Evolutionary conservation across 768 basidiomycete species (phyloP).

Genomic region (Crassisporium funariophilum): DNA sequence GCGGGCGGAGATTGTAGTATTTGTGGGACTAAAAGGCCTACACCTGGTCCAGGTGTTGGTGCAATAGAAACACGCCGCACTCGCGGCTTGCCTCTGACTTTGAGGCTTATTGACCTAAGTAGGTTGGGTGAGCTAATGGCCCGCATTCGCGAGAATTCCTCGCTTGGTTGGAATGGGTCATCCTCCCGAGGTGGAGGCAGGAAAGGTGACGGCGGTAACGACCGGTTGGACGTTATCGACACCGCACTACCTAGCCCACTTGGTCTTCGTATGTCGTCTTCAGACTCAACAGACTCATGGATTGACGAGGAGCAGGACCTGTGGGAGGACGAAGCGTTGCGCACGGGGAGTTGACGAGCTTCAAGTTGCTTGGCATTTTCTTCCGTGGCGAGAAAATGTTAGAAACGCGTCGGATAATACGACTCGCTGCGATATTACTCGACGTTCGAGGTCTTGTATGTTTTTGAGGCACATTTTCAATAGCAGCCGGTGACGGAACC

Average conservation of each 20-base stretch:
- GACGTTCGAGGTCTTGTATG: conserved; percentile 10
- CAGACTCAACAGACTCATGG: conserved; percentile 20
- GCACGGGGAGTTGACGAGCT: conserved; percentile 16
- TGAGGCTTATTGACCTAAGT: conserved; percentile 26
- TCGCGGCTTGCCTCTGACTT: conserved; percentile 18
- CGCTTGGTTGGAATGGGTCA: conserved; percentile 6
- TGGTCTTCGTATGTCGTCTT: conserved; percentile 48
- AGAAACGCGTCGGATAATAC: conserved; percentile 32
- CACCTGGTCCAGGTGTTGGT: conserved; percentile 1
- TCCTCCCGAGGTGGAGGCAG: conserved; percentile 15
- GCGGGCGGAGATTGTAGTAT: conserved; percentile 10
- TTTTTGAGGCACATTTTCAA: conserved; percentile 27
- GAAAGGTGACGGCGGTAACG: conserved; percentile 39
- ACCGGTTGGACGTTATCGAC: conserved; percentile 36
- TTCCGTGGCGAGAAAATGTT: conserved; percentile 28
- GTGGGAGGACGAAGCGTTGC: conserved; percentile 8
- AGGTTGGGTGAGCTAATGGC: conserved; percentile 42
- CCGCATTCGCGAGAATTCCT: conserved; percentile 26
- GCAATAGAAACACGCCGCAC: conserved; percentile 16
- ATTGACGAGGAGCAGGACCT: conserved; percentile 15
- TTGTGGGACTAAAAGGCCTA: background rate
- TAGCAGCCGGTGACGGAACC: conserved; percentile 15
- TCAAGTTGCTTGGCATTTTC: conserved; percentile 18
- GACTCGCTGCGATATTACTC: conserved; percentile 14
- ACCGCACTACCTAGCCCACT: conserved; percentile 46